phyloP scores from a whole-genome alignment of 2,329 filamentous ascomycete genomes.

The Penicillium sp. region DNA sequence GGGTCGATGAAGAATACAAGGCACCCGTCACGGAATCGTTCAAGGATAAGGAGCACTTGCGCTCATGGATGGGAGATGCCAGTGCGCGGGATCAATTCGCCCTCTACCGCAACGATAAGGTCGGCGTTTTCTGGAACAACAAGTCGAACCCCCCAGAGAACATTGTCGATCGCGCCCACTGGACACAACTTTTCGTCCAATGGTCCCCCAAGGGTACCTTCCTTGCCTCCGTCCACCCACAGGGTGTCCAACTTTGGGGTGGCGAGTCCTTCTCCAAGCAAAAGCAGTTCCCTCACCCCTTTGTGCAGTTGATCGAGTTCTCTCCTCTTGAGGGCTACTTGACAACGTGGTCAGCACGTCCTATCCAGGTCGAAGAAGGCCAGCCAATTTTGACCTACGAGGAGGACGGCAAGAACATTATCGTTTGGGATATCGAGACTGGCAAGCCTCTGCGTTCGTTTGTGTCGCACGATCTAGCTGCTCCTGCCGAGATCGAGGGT shows the following conservation, averaged over 20 bases:
- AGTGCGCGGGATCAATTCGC: constrained; percentile 93
- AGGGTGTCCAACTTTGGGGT: constrained; percentile 97
- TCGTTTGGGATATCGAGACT: constrained; percentile 95
- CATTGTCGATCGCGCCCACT: constrained; percentile 88
- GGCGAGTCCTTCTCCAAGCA: constrained; percentile 85
- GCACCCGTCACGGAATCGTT: constrained; percentile 81
- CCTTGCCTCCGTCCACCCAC: constrained; percentile 89
- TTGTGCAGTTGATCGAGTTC: constrained; percentile 93
- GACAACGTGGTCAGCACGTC: constrained; percentile 93
- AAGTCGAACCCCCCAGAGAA: constrained; percentile 86
- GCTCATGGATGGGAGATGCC: constrained; percentile 87
- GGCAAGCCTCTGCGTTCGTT: constrained; percentile 90
- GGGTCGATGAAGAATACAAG: constrained; percentile 86
- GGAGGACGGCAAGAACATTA: constrained; percentile 98
- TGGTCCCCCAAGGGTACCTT: constrained; percentile 96
- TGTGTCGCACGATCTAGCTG: constrained; percentile 72
- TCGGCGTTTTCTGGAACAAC: constrained; percentile 98
- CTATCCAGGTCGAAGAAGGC: constrained; percentile 87
- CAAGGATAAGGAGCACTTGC: constrained; percentile 86
- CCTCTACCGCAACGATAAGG: constrained; percentile 87
- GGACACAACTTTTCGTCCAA: constrained; percentile 97
- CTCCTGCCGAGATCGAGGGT: constrained; percentile 57
- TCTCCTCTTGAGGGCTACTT: constrained; percentile 90
- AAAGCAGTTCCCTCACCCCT: constrained; percentile 91
- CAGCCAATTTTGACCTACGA: constrained; percentile 82